phyloP scores from a whole-genome alignment of 257 asterid genomes.

The Cordia subcordata region DNA sequence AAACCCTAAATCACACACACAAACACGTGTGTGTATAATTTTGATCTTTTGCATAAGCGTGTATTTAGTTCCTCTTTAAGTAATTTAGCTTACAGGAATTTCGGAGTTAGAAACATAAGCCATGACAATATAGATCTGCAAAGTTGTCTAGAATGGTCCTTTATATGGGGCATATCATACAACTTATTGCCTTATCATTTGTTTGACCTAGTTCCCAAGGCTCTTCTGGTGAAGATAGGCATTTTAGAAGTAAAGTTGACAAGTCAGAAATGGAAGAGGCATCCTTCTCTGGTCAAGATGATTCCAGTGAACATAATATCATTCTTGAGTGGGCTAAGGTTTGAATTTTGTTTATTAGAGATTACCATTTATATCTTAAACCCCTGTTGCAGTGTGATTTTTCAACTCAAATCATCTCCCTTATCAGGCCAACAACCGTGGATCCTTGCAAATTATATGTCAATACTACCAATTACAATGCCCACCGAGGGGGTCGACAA shows the following conservation, averaged over 20 bases:
- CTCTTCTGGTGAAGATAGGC: slow-evolving; percentile 79
- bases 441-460: slow-evolving; percentile 81
- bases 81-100: no score
- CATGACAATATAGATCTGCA: no score
- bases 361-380: background rate
- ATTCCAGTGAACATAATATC: slow-evolving; percentile 70
- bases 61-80: no score
- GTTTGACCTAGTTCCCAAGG: slow-evolving; percentile 61
- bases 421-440: slow-evolving; percentile 69
- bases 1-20: no score
- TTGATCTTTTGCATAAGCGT: no score
- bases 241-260: slow-evolving; percentile 66
- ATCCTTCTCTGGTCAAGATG: slow-evolving; percentile 88
- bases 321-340: slow-evolving; percentile 99
- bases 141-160: no score
- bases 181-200: slow-evolving; percentile 4
- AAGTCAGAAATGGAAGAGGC: slow-evolving; percentile 83
- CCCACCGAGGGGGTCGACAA: slow-evolving; percentile 76
- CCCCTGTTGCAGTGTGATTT: slow-evolving; percentile 4
- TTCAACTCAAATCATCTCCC: slow-evolving; percentile 13
- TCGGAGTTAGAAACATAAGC: no score
- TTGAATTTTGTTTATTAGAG: slow-evolving; percentile 16
- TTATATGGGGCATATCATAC: background rate
- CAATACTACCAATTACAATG: slow-evolving; percentile 66
- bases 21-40: no score